Evolutionary conservation across 805 yeast species (phyloP).

Genomic region (Starmera dryadoides): DNA sequence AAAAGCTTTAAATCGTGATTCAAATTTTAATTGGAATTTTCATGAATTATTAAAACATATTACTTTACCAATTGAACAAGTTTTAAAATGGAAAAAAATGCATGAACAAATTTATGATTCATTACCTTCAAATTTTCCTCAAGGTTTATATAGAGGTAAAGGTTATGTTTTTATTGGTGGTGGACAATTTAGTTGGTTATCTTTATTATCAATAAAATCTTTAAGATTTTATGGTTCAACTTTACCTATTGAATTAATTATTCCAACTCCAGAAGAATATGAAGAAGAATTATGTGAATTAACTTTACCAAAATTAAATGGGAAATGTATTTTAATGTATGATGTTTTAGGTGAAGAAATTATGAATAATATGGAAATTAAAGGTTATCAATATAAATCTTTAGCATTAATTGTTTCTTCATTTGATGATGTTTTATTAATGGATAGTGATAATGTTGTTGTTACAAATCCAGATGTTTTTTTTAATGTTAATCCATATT

Average conservation of each 20-base stretch:
- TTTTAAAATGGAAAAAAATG: neutral
- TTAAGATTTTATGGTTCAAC: slow-evolving; percentile 52
- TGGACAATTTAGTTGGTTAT: slow-evolving; percentile 67
- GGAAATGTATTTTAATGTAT: slow-evolving; percentile 58
- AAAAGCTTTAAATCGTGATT: neutral
- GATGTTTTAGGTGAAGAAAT: slow-evolving; percentile 45
- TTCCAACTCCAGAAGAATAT: slow-evolving; percentile 59
- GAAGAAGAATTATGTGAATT: slow-evolving; percentile 60
- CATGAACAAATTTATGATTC: neutral
- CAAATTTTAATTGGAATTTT: neutral
- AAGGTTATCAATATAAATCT: slow-evolving; percentile 63
- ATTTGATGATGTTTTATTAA: slow-evolving; percentile 61
- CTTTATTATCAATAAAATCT: slow-evolving; percentile 56
- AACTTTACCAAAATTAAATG: slow-evolving; percentile 52
- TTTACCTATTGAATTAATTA: slow-evolving; percentile 70
- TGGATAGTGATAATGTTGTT: slow-evolving; percentile 76
- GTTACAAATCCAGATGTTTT: slow-evolving; percentile 49
- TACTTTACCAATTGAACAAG: neutral
- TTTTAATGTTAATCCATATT: slow-evolving; percentile 47
- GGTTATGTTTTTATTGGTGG: slow-evolving; percentile 76
- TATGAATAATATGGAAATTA: slow-evolving; percentile 39
- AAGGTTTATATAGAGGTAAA: slow-evolving; percentile 21
- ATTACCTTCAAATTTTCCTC: neutral
- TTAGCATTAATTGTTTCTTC: slow-evolving; percentile 66
- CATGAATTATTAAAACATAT: neutral